phyloP scores from a whole-genome alignment of 2,329 filamentous ascomycete genomes.

The Aspergillus sojae region DNA sequence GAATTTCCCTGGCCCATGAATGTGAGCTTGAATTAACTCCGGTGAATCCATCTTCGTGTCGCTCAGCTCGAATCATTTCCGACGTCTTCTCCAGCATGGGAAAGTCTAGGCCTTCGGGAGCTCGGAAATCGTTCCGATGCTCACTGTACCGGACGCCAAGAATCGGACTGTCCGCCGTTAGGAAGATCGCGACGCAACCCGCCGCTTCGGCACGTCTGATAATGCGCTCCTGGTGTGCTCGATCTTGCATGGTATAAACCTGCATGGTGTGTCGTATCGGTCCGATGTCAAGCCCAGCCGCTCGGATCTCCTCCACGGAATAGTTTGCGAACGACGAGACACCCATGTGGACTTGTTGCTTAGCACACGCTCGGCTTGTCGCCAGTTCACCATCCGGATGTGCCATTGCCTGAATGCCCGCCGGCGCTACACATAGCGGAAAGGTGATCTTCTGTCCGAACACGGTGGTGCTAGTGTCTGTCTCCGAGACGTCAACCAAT shows the following conservation, averaged over 20 bases:
- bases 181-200: constrained; percentile 53
- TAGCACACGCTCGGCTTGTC: constrained; percentile 51
- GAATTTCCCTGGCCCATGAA: constrained; percentile 53
- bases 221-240: constrained; percentile 28
- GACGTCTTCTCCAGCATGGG: constrained; percentile 37
- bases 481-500: constrained; percentile 46
- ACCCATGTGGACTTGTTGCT: constrained; percentile 49
- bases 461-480: constrained; percentile 46
- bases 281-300: constrained; percentile 26
- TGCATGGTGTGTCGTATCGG: constrained; percentile 29
- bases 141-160: constrained; percentile 58
- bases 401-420: constrained; percentile 56
- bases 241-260: constrained; percentile 29
- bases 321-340: constrained; percentile 52
- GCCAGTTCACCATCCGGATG: constrained; percentile 57
- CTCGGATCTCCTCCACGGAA: constrained; percentile 50
- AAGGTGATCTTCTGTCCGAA: constrained; percentile 48
- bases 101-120: constrained; percentile 46
- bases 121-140: constrained; percentile 53
- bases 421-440: constrained; percentile 57
- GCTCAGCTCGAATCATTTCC: constrained; percentile 24
- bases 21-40: constrained; percentile 28
- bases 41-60: constrained; percentile 27
- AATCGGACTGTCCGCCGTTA: constrained; percentile 59
- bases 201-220: constrained; percentile 33